phyloP scores from a whole-genome alignment of 768 basidiomycete genomes.

The Tricholoma bakamatsutake region DNA sequence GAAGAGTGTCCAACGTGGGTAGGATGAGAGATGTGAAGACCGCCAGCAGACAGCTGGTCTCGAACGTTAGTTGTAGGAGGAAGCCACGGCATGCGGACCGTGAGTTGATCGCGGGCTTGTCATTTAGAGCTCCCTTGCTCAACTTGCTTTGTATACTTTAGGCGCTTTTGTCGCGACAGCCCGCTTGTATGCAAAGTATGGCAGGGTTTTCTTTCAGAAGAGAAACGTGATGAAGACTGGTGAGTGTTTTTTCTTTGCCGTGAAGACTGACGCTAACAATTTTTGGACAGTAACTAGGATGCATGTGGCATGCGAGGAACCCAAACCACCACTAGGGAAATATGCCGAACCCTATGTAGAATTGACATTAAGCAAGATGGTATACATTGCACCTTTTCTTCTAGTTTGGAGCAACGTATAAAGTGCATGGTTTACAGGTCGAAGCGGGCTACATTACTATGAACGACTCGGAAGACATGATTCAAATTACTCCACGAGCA shows the following conservation, averaged over 20 bases:
- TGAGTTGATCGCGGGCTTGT: neutral
- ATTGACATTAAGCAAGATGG: neutral
- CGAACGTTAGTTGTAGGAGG: neutral
- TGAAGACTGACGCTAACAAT: neutral
- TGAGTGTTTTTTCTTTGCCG: neutral
- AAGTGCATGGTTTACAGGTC: neutral
- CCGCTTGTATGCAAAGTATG: neutral
- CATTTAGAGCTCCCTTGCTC: neutral
- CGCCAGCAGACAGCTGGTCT: constrained; percentile 1
- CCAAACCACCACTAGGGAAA: neutral
- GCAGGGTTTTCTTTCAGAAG: neutral
- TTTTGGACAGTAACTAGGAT: neutral
- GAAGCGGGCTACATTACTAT: neutral
- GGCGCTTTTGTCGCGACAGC: neutral
- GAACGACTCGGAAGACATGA: neutral
- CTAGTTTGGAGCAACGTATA: neutral
- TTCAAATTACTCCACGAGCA: neutral
- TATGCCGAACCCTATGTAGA: neutral
- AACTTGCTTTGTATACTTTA: neutral
- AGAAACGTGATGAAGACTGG: neutral
- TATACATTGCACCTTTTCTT: neutral
- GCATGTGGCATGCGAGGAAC: neutral
- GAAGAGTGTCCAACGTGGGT: neutral
- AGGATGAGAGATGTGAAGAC: constrained; percentile 2
- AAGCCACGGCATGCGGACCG: constrained; percentile 10